Conservation (phyloP, 2,329 filamentous ascomycete genomes). For the Arthrinium phaeospermum region DNA sequence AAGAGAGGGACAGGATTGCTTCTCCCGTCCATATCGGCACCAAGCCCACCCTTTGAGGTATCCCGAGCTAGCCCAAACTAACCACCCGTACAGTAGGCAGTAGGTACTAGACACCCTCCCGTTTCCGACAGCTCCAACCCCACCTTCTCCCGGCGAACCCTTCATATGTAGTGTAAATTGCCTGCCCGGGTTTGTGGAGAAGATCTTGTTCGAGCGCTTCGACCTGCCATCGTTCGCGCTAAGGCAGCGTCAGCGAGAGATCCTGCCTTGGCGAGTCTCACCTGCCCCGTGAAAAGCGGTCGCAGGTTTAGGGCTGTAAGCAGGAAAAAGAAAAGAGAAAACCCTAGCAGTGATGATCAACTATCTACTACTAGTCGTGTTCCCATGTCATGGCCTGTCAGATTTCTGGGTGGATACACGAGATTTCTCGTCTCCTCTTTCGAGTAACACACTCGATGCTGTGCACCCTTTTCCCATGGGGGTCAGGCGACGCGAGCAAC, state of each 20-base stretch:
- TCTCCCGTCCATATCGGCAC: background rate
- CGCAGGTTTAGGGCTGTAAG: background rate
- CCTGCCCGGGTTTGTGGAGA: background rate
- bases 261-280: background rate
- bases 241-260: background rate
- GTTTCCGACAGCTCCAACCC: background rate
- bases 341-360: background rate
- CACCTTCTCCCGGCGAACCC: background rate
- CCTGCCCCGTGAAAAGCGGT: background rate
- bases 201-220: background rate
- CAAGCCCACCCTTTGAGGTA: background rate
- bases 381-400: background rate
- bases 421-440: background rate
- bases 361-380: background rate
- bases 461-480: too few relatives aligned
- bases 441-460: too few relatives aligned
- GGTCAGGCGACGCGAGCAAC: too few relatives aligned
- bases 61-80: background rate
- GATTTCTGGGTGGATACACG: background rate
- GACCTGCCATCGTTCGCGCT: background rate
- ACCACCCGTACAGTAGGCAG: too few relatives aligned
- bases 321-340: background rate
- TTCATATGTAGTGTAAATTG: background rate
- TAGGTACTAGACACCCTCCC: background rate
- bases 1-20: background rate